A percentile compares a stretch with the other conserved stretches of the same genome.
Conservation (phyloP, 1,284 basidiomycete genomes). For the Heterobasidion annosum region DNA sequence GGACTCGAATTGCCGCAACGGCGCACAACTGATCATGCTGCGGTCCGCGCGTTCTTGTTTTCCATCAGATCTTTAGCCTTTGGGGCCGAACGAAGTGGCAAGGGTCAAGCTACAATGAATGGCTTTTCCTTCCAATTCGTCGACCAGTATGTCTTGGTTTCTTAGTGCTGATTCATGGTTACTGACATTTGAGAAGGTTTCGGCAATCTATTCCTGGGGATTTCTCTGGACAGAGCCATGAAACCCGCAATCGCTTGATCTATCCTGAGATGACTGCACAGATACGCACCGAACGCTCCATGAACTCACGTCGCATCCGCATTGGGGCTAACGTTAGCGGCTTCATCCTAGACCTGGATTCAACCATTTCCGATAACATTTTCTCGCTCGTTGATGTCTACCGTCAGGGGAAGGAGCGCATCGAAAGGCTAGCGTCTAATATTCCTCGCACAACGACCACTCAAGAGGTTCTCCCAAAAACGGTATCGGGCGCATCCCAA, state of each 20-base stretch:
- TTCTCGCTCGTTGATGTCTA: constrained; percentile 84
- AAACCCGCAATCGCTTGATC: constrained; percentile 66
- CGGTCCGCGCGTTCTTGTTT: constrained; percentile 75
- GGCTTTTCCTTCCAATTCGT: constrained; percentile 82
- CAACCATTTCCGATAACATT: constrained; percentile 70
- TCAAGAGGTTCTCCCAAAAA: constrained; percentile 15
- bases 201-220: constrained; percentile 61
- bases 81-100: constrained; percentile 65
- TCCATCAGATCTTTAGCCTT: constrained; percentile 73
- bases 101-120: constrained; percentile 66
- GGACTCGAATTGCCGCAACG: constrained; percentile 38
- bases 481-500: constrained; percentile 11
- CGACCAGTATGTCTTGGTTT: constrained; percentile 38
- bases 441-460: constrained; percentile 34
- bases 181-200: constrained; percentile 42
- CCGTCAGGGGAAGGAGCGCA: constrained; percentile 69
- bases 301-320: constrained; percentile 47
- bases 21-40: constrained; percentile 20
- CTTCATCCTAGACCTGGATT: constrained; percentile 80
- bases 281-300: constrained; percentile 48
- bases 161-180: not conserved
- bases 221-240: constrained; percentile 66
- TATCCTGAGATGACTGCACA: constrained; percentile 79
- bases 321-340: constrained; percentile 75
- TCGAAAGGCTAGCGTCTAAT: constrained; percentile 51